Evolutionary conservation across 2,329 filamentous ascomycete species (phyloP).

Genomic region (Talaromyces sp.): DNA sequence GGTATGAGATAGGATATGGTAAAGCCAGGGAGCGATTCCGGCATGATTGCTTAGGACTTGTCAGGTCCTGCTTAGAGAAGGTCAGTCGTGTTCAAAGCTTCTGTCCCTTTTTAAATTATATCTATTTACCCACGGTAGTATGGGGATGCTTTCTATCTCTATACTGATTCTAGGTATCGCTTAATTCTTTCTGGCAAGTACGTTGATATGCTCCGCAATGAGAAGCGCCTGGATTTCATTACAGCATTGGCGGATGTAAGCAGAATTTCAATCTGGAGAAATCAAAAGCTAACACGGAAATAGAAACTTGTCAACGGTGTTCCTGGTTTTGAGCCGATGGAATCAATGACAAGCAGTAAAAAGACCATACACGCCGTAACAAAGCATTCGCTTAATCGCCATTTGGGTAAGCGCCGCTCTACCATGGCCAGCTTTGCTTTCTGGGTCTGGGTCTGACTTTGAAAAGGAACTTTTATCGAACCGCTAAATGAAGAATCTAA

Average conservation of each 20-base stretch:
- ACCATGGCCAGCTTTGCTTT: not conserved
- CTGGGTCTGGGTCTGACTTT: not conserved
- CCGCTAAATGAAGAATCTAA: not conserved
- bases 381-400: slow-evolving; percentile 3
- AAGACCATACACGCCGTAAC: slow-evolving; percentile 5
- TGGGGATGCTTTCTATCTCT: slow-evolving; percentile 10
- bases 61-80: not conserved
- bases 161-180: not conserved
- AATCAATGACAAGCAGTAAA: slow-evolving; percentile 6
- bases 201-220: slow-evolving; percentile 6
- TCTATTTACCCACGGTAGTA: not conserved
- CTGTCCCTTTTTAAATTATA: not conserved
- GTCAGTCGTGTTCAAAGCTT: not conserved
- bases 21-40: slow-evolving; percentile 1
- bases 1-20: slow-evolving; percentile 6
- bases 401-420: not conserved
- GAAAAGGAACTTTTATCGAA: not conserved
- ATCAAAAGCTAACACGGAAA: not conserved
- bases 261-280: not conserved
- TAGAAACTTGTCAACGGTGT: slow-evolving; percentile 1
- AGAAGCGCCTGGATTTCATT: slow-evolving; percentile 10
- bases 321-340: not conserved
- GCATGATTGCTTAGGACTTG: slow-evolving; percentile 6
- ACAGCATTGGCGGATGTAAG: slow-evolving; percentile 8
- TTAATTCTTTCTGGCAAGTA: slow-evolving; percentile 6